phyloP scores from a whole-genome alignment of 257 asterid genomes.

The Plantago elongata region DNA sequence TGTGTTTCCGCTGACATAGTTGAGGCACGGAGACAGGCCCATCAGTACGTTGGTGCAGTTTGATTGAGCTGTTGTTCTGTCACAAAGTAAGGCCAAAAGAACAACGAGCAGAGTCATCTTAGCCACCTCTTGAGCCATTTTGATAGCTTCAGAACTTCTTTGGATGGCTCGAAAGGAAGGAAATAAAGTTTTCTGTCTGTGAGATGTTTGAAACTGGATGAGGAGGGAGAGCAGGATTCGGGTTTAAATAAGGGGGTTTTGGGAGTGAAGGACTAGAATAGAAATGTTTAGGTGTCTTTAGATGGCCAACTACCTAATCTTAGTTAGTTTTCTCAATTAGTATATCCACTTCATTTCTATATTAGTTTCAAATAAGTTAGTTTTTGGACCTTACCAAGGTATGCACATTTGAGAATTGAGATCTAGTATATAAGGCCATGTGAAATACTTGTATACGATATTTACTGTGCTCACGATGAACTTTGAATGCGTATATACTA shows the following conservation, averaged over 20 bases:
- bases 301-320: conserved; percentile 30
- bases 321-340: conserved; percentile 6
- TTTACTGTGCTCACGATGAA: too few species aligned
- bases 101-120: conserved; percentile 19
- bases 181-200: conserved; percentile 1
- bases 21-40: conserved; percentile 51
- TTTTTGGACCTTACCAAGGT: not conserved
- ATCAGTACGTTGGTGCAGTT: conserved; percentile 35
- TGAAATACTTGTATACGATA: too few species aligned
- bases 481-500: not conserved
- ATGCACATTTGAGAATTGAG: not conserved
- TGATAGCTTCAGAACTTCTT: too few species aligned
- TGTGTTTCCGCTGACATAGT: conserved; percentile 46
- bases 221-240: conserved; percentile 12
- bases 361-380: too few species aligned
- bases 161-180: not conserved
- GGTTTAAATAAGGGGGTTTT: conserved; percentile 22
- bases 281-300: conserved; percentile 18
- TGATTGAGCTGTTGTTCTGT: conserved; percentile 33
- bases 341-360: too few species aligned
- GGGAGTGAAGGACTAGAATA: conserved; percentile 8
- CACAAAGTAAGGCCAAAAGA: conserved; percentile 15
- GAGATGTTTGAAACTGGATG: conserved; percentile 18
- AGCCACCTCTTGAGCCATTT: conserved; percentile 32
- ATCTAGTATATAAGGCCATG: not conserved